Conservation (phyloP, 441 rosid species). For the Codiaeum variegatum region DNA sequence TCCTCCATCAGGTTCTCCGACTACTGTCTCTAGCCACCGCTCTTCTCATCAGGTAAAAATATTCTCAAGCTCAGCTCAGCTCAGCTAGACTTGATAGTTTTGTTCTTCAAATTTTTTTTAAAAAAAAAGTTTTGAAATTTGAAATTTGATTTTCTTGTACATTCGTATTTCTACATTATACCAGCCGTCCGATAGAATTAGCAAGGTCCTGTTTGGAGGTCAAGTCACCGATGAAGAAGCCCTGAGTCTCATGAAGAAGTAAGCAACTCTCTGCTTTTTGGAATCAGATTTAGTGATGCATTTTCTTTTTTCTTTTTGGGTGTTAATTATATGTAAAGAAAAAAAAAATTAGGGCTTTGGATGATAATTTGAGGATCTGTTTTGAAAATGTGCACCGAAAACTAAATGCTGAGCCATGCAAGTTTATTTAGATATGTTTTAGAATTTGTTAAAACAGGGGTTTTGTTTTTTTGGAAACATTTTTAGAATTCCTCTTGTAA, state of each 20-base stretch:
- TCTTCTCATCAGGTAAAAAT: conserved; percentile 31
- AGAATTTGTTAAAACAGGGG: no score
- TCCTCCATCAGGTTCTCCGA: conserved; percentile 45
- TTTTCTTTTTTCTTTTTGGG: not conserved
- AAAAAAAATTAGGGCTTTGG: no score
- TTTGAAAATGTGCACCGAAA: not conserved
- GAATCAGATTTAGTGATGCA: conserved; percentile 27
- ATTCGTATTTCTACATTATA: conserved; percentile 34
- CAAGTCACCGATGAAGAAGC: conserved; percentile 89
- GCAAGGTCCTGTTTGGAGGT: conserved; percentile 85
- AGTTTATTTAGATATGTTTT: not conserved
- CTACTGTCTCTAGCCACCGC: conserved; percentile 43
- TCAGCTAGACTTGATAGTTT: not conserved
- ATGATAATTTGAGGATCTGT: not conserved
- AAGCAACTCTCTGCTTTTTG: no score
- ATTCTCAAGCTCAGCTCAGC: not conserved
- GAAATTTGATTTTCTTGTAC: not conserved
- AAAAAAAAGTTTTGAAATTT: not conserved
- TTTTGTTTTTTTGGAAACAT: no score
- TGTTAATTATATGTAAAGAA: not conserved
- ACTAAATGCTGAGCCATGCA: not conserved
- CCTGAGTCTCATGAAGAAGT: conserved; percentile 73
- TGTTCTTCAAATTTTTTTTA: not conserved
- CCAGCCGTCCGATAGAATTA: conserved; percentile 85
- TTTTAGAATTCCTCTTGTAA: not conserved